These are phyloP conservation scores for Copromyces sp. DNA, from an alignment of 495 filamentous ascomycete genomes.

Conservation along the genomic window DNA sequence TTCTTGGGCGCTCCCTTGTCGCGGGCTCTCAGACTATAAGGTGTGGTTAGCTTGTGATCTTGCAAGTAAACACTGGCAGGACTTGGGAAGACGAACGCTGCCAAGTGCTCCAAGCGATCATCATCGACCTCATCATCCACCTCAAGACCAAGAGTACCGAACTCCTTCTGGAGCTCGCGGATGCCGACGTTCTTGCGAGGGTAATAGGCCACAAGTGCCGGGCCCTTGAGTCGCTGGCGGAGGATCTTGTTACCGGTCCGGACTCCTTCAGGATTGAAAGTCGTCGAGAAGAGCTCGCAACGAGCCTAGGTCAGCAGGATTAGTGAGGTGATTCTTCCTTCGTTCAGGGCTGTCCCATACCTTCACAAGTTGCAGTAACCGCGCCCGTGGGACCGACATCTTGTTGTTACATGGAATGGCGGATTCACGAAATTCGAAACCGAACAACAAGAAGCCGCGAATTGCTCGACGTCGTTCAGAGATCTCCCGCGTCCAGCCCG, in stretches of 20 bases:
- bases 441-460: neutral
- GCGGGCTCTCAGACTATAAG: constrained; percentile 53
- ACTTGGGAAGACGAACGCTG: constrained; percentile 29
- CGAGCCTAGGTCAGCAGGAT: constrained; percentile 49
- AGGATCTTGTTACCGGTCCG: constrained; percentile 84
- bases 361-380: constrained; percentile 71
- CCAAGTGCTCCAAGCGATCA: constrained; percentile 66
- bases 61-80: neutral
- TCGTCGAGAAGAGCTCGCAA: constrained; percentile 83
- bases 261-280: constrained; percentile 72
- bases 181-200: constrained; percentile 62
- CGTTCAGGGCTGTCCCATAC: constrained; percentile 29
- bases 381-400: constrained; percentile 64
- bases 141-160: constrained; percentile 43
- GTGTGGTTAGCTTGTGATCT: constrained; percentile 16
- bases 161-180: constrained; percentile 54
- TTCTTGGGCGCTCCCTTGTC: constrained; percentile 92
- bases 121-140: constrained; percentile 66
- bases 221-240: constrained; percentile 72
- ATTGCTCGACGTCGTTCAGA: constrained; percentile 7
- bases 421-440: constrained; percentile 1
- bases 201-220: constrained; percentile 74
- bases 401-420: constrained; percentile 21
- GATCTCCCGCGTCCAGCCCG: constrained; percentile 5
- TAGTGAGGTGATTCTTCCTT: neutral